Evolutionary conservation across 2,329 filamentous ascomycete species (phyloP).

Genomic region (Peltaster fructicola): DNA sequence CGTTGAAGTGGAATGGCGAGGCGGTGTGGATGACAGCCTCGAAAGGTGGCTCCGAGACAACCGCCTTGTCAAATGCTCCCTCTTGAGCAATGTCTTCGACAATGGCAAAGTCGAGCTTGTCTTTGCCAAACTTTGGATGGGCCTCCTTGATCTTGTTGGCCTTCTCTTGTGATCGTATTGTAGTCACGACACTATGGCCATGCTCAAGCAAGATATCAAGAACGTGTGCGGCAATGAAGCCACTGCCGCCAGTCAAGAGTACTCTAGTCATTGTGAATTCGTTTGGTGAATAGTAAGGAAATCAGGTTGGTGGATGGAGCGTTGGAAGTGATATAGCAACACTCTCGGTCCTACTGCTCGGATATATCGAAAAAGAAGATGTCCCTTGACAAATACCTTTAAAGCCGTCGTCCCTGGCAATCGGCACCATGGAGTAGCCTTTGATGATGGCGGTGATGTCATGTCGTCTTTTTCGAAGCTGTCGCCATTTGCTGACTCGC

Average conservation of each 20-base stretch:
- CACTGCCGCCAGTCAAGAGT: conserved; percentile 33
- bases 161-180: conserved; percentile 43
- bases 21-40: conserved; percentile 60
- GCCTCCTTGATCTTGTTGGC: conserved; percentile 41
- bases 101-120: conserved; percentile 45
- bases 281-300: too few relatives aligned
- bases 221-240: conserved; percentile 50
- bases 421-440: too few relatives aligned
- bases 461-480: too few relatives aligned
- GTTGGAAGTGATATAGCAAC: too few relatives aligned
- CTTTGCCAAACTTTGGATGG: conserved; percentile 33
- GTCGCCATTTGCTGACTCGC: too few relatives aligned
- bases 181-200: conserved; percentile 44
- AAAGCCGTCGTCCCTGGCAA: too few relatives aligned
- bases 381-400: too few relatives aligned
- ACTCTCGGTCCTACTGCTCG: too few relatives aligned
- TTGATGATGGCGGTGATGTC: too few relatives aligned
- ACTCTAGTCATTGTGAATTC: conserved; percentile 14
- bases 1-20: conserved; percentile 55
- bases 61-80: conserved; percentile 46
- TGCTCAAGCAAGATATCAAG: conserved; percentile 38
- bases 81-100: conserved; percentile 56
- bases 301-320: too few relatives aligned
- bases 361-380: too few relatives aligned
- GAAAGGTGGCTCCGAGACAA: conserved; percentile 46